A percentile compares a stretch with the other conserved stretches of the same genome.
Conservation (phyloP, 805 yeast species). For the Candida hispaniensis region DNA sequence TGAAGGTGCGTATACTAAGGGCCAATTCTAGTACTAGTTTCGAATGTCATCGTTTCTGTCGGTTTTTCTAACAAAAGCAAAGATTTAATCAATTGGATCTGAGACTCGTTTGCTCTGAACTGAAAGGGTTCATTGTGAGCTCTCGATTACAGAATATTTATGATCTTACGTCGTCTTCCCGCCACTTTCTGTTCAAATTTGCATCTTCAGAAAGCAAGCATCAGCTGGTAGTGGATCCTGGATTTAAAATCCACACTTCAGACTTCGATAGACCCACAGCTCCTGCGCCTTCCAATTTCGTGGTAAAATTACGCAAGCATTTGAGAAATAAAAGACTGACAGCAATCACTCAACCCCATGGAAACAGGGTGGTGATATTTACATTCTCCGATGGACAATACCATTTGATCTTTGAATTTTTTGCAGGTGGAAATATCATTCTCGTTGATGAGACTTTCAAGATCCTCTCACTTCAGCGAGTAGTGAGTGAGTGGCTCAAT, state of each 20-base stretch:
- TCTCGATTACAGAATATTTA: slow-evolving; percentile 77
- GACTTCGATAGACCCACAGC: slow-evolving; percentile 73
- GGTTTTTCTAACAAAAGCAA: slow-evolving; percentile 41
- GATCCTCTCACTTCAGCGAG: slow-evolving; percentile 65
- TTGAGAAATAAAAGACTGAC: slow-evolving; percentile 70
- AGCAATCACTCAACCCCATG: slow-evolving; percentile 58
- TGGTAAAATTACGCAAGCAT: slow-evolving; percentile 75
- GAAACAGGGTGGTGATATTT: slow-evolving; percentile 74
- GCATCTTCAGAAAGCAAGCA: slow-evolving; percentile 74
- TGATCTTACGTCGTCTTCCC: slow-evolving; percentile 57
- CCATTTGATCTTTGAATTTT: slow-evolving; percentile 78
- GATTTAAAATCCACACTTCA: slow-evolving; percentile 68
- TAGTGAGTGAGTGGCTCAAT: slow-evolving; percentile 63
- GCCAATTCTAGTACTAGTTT: neutral
- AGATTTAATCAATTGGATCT: slow-evolving; percentile 78
- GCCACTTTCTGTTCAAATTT: slow-evolving; percentile 71
- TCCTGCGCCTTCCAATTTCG: slow-evolving; percentile 76
- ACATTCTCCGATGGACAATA: slow-evolving; percentile 73
- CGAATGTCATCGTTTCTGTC: slow-evolving; percentile 4
- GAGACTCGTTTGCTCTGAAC: slow-evolving; percentile 57
- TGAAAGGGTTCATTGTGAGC: slow-evolving; percentile 44
- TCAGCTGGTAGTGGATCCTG: slow-evolving; percentile 71
- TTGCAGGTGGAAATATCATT: slow-evolving; percentile 87
- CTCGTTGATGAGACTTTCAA: slow-evolving; percentile 57
- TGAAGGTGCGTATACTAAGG: too few relatives aligned